Conservation (phyloP, 371 early-diverging fungal genomes). For the Mucor sp. region DNA sequence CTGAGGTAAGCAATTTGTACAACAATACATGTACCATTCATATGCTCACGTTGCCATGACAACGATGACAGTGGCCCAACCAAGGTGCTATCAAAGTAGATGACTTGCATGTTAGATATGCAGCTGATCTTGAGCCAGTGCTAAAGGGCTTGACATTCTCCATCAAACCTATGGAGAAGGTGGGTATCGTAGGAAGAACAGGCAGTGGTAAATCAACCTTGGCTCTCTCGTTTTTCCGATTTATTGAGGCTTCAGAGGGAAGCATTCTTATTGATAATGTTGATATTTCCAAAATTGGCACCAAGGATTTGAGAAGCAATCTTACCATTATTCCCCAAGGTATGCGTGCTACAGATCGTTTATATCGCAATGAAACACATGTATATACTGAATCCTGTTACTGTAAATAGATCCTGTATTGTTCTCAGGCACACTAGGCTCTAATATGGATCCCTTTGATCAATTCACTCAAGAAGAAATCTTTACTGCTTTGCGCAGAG, state of each 20-base stretch:
- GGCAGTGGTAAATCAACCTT: slow-evolving; percentile 82
- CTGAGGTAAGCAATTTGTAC: slow-evolving; percentile 33
- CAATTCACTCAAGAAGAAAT: slow-evolving; percentile 61
- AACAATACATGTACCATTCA: background rate
- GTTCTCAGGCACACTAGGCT: slow-evolving; percentile 67
- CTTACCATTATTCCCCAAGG: slow-evolving; percentile 78
- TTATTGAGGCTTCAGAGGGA: slow-evolving; percentile 71
- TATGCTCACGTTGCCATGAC: background rate
- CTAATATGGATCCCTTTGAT: slow-evolving; percentile 70
- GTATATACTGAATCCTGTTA: background rate
- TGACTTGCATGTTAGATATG: slow-evolving; percentile 59
- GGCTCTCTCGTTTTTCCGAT: slow-evolving; percentile 73
- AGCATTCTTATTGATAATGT: slow-evolving; percentile 73
- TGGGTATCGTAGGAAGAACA: slow-evolving; percentile 74
- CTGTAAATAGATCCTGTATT: slow-evolving; percentile 57
- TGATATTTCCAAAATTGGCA: slow-evolving; percentile 70
- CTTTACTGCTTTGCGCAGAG: slow-evolving; percentile 63
- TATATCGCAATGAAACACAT: too few species aligned
- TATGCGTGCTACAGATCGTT: too few species aligned
- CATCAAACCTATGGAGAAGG: slow-evolving; percentile 52
- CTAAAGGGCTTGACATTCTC: slow-evolving; percentile 57
- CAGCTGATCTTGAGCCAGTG: slow-evolving; percentile 60
- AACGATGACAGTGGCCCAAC: slow-evolving; percentile 60
- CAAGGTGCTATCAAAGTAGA: slow-evolving; percentile 67
- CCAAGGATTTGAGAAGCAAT: slow-evolving; percentile 67